phyloP scores from a whole-genome alignment of 148 eudicot genomes.

The Salicornia ramosissima region DNA sequence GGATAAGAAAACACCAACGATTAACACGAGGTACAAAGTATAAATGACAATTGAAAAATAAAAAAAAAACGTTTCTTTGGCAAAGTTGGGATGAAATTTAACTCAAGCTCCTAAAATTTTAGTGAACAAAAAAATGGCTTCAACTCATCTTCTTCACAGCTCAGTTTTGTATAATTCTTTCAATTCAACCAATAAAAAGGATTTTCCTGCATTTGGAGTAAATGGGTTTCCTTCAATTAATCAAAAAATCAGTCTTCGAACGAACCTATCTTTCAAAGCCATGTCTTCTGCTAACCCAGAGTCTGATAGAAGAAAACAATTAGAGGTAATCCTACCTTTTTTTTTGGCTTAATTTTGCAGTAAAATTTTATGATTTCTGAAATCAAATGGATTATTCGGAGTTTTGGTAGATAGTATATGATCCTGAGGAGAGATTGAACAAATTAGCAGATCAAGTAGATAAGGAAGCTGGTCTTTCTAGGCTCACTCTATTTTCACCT shows the following conservation, averaged over 20 bases:
- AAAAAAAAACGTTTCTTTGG: no score
- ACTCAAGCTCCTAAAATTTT: background rate
- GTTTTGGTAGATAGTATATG: slow-evolving; percentile 60
- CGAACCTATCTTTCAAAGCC: slow-evolving; percentile 45
- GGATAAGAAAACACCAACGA: no score
- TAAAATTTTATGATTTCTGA: background rate
- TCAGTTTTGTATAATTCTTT: slow-evolving; percentile 31
- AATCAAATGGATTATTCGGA: slow-evolving; percentile 11
- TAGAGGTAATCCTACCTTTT: slow-evolving; percentile 42
- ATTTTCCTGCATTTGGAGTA: slow-evolving; percentile 26
- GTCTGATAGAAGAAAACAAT: slow-evolving; percentile 40
- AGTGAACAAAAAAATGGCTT: slow-evolving; percentile 41
- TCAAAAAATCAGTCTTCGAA: slow-evolving; percentile 28
- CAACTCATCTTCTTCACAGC: slow-evolving; percentile 40
- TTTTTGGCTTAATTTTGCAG: background rate
- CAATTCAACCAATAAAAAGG: slow-evolving; percentile 26
- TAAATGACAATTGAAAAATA: no score
- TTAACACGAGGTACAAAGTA: no score
- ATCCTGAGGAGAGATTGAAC: slow-evolving; percentile 65
- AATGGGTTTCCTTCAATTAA: slow-evolving; percentile 31
- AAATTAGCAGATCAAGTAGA: slow-evolving; percentile 83
- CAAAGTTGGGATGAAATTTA: no score
- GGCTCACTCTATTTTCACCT: slow-evolving; percentile 93
- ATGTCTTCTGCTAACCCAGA: slow-evolving; percentile 37
- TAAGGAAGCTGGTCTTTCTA: slow-evolving; percentile 64